Percentiles rank a stretch among this genome's conserved stretches.
Conservation (phyloP, 1,284 basidiomycete species). For the Abortiporus biennis region DNA sequence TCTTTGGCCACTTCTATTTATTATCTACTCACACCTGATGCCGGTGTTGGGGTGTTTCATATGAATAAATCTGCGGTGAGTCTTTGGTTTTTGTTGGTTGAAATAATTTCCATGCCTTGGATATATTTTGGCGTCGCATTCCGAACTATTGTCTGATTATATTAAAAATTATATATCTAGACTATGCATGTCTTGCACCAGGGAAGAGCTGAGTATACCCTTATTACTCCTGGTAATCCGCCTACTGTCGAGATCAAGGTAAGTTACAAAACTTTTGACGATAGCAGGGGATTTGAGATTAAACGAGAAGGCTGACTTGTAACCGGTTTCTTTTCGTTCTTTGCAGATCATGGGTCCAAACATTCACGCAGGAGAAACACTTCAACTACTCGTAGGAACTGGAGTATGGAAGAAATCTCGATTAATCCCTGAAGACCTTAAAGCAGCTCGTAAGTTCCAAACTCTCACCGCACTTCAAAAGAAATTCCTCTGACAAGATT, state of each 20-base stretch:
- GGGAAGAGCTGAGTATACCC: constrained; percentile 41
- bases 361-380: constrained; percentile 31
- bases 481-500: constrained; percentile 7
- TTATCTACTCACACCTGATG: constrained; percentile 38
- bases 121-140: too few relatives aligned
- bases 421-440: constrained; percentile 33
- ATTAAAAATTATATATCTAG: constrained; percentile 20
- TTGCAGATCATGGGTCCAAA: constrained; percentile 34
- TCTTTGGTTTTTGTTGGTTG: constrained; percentile 6
- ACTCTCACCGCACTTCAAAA: constrained; percentile 6
- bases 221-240: constrained; percentile 31
- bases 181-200: constrained; percentile 45
- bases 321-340: background rate
- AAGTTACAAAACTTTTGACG: background rate
- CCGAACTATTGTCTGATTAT: background rate
- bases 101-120: background rate
- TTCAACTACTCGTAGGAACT: constrained; percentile 39
- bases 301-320: too few relatives aligned
- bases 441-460: constrained; percentile 9
- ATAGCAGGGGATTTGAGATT: too few relatives aligned
- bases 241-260: constrained; percentile 33
- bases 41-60: constrained; percentile 35
- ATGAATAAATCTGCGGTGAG: constrained; percentile 40
- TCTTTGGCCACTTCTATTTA: constrained; percentile 37
- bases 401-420: constrained; percentile 46